A percentile compares a stretch with the other conserved stretches of the same genome.
These are phyloP conservation scores for Cystobasidium tubakii DNA, from an alignment of 768 basidiomycete genomes.

Conservation along the genomic window DNA sequence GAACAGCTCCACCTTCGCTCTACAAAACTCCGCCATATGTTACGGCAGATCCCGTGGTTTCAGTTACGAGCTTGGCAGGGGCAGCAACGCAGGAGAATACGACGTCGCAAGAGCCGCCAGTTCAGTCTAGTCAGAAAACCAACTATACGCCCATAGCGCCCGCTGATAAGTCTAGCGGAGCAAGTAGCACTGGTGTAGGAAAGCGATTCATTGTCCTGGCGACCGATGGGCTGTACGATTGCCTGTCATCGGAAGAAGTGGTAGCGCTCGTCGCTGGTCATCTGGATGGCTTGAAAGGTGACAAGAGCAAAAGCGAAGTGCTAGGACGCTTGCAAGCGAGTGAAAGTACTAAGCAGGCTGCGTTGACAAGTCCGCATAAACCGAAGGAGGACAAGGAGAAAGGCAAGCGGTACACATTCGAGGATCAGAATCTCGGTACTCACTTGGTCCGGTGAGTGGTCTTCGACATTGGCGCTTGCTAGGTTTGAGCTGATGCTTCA, in stretches of 20 bases:
- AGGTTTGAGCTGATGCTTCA: neutral
- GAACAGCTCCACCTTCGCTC: slow-evolving; percentile 53
- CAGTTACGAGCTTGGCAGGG: slow-evolving; percentile 53
- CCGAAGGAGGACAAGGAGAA: slow-evolving; percentile 48
- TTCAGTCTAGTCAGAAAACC: slow-evolving; percentile 41
- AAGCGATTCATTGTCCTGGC: slow-evolving; percentile 79
- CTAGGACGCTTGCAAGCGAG: slow-evolving; percentile 26
- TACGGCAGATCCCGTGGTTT: slow-evolving; percentile 66
- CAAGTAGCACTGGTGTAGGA: no score
- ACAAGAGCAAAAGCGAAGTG: slow-evolving; percentile 44
- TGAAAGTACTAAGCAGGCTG: slow-evolving; percentile 57
- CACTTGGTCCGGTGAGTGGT: slow-evolving; percentile 62
- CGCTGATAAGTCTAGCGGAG: neutral
- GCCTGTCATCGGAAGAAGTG: slow-evolving; percentile 68
- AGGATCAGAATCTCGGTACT: slow-evolving; percentile 68
- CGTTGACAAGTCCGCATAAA: slow-evolving; percentile 59
- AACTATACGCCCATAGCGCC: neutral
- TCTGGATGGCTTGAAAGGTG: slow-evolving; percentile 59
- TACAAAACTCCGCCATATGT: slow-evolving; percentile 92
- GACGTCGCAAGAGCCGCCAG: slow-evolving; percentile 39
- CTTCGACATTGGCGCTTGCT: neutral
- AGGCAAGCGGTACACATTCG: slow-evolving; percentile 53
- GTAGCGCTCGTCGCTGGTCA: slow-evolving; percentile 80
- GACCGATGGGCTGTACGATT: slow-evolving; percentile 74
- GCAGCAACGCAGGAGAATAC: neutral